Percentiles rank a stretch among this genome's conserved stretches.
phyloP scores from a whole-genome alignment of 768 basidiomycete genomes.

The Mycena rosella region DNA sequence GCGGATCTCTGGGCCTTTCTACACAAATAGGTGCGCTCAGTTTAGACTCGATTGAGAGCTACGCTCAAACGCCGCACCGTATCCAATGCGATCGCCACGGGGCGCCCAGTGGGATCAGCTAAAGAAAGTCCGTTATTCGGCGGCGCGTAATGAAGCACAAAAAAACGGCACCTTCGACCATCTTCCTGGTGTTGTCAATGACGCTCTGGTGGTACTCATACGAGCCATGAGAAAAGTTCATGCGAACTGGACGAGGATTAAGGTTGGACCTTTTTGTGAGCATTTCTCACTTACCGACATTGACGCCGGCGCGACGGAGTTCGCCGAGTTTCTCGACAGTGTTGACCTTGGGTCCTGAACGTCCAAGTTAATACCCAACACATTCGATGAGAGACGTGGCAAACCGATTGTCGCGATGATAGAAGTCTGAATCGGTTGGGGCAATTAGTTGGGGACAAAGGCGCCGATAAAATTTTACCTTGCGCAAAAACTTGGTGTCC shows the following conservation, averaged over 20 bases:
- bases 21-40: conserved; percentile 32
- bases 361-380: conserved; percentile 31
- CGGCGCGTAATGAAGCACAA: neutral
- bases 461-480: conserved; percentile 65
- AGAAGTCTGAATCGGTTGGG: conserved; percentile 72
- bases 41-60: neutral
- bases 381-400: conserved; percentile 38
- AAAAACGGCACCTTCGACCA: conserved; percentile 71
- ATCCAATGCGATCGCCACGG: conserved; percentile 97
- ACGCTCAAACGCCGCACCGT: conserved; percentile 69
- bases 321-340: conserved; percentile 87
- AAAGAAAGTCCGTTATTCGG: conserved; percentile 9
- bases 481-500: conserved; percentile 89
- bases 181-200: conserved; percentile 95
- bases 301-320: conserved; percentile 93
- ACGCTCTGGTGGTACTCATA: conserved; percentile 99
- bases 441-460: conserved; percentile 26
- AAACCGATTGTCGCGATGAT: conserved; percentile 99
- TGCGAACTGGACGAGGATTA: conserved; percentile 76
- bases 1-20: conserved; percentile 99
- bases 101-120: conserved; percentile 85
- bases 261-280: neutral
- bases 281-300: conserved; percentile 84
- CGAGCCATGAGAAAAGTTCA: conserved; percentile 99
- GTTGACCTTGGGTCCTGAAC: conserved; percentile 93